Conservation (phyloP, 1,139 yeast species). For the Hyphopichia khmerensis region DNA sequence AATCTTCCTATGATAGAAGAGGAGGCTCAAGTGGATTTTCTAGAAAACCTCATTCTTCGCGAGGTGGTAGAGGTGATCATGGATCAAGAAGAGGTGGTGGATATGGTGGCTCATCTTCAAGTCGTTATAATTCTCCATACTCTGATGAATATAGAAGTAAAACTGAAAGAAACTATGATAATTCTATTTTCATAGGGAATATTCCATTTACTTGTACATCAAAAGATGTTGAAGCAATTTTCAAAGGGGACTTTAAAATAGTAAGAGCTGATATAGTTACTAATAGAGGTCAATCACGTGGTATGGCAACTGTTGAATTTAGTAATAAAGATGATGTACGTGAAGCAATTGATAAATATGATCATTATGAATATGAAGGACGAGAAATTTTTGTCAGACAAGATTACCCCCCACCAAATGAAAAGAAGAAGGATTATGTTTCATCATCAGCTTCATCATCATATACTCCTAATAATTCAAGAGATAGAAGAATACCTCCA, state of each 20-base stretch:
- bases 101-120: slow-evolving; percentile 7
- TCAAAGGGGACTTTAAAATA: slow-evolving; percentile 66
- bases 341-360: slow-evolving; percentile 69
- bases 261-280: slow-evolving; percentile 85
- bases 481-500: slow-evolving; percentile 6
- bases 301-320: slow-evolving; percentile 94
- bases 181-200: slow-evolving; percentile 73
- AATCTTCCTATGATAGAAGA: background rate
- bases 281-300: slow-evolving; percentile 80
- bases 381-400: slow-evolving; percentile 90
- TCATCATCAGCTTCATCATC: background rate
- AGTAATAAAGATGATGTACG: slow-evolving; percentile 65
- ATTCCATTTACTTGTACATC: slow-evolving; percentile 66
- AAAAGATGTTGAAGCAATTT: slow-evolving; percentile 58
- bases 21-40: slow-evolving; percentile 12
- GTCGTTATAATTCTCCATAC: slow-evolving; percentile 1
- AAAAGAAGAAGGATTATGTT: slow-evolving; percentile 25
- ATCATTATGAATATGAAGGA: slow-evolving; percentile 67
- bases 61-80: slow-evolving; percentile 15
- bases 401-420: slow-evolving; percentile 75
- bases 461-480: slow-evolving; percentile 3
- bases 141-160: slow-evolving; percentile 35
- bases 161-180: slow-evolving; percentile 65
- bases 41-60: background rate
- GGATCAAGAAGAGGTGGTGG: slow-evolving; percentile 19